Base-by-base conservation (phyloP, 768 basidiomycete genomes). In the Leucocoprinus sp. region DNA sequence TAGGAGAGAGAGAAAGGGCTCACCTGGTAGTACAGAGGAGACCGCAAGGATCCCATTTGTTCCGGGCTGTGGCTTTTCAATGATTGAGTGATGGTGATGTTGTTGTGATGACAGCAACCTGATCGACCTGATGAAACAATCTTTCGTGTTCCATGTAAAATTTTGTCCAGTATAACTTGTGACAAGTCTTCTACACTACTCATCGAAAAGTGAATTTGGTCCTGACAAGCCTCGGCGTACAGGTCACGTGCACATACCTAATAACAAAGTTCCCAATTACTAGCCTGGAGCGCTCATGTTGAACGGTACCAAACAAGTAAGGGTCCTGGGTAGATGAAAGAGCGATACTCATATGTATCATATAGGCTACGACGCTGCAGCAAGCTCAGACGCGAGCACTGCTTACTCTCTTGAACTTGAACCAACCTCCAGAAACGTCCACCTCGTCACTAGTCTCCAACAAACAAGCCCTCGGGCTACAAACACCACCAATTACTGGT, bases 331-430 rank as follows among this genome's bases (percentile, higher is more conserved):
- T 24, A 23, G 33, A 27, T 28, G 37, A 50, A 31, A 31, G 11
- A 31, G 14, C 31, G 9, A 31, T 27, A 31, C 5, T 31, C 4
- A 31, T 31, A 14, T 5, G 31, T 52, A 24, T 37, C 46, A 48
- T 50, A 52, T 8, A 75, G 7, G 59, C 74, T 33, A 59, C 69
- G 36, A 87, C 90, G 2, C 73, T 99, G 37, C 91, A 96, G 55
- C 83, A 91, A 60, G 75, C 82, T 3, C 96, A 98, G 65, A 92
- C 91, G 11, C 72, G 76, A 51, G 85, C 93, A 2, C 70, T 99
- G 28, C 75, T 93, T 21, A 74, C 82, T 11, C 68, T 99, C 22
- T 80, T 99, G 53, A 93, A 90, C 61, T 78, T 97, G 54, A 91
- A 92, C 60, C 71, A 76, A 29, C 68, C 82, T 11, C 51, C 71